Percentiles rank a stretch among this genome's conserved stretches.
Conservation (phyloP, 1,139 yeast species). For the Magnusiomyces tetraspermus region DNA sequence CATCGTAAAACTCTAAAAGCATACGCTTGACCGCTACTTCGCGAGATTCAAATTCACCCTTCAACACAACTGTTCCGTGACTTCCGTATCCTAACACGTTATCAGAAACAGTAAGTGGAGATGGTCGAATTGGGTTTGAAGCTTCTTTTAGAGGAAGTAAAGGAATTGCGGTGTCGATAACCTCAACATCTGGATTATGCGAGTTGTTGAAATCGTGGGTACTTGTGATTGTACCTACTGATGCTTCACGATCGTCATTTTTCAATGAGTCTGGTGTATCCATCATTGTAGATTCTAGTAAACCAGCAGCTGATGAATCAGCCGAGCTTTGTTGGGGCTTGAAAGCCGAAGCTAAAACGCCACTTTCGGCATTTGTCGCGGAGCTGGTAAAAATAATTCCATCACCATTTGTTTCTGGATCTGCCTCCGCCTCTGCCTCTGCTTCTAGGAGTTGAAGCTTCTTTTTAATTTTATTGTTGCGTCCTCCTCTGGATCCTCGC, state of each 20-base stretch:
- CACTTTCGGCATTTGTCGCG: too few relatives aligned
- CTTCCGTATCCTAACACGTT: conserved; percentile 87
- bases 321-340: not conserved
- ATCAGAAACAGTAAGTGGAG: conserved; percentile 57
- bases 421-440: conserved; percentile 7
- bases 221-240: not conserved
- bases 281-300: not conserved
- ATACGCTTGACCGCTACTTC: conserved; percentile 95
- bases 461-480: conserved; percentile 37
- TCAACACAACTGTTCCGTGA: conserved; percentile 89
- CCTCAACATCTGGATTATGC: not conserved
- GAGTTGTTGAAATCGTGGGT: not conserved
- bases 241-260: not conserved
- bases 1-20: conserved; percentile 85
- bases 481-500: conserved; percentile 83
- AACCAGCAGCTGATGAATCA: not conserved
- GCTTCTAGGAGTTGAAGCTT: not conserved
- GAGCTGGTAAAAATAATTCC: not conserved
- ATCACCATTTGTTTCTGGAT: not conserved
- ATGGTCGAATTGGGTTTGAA: conserved; percentile 22
- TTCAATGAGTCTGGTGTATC: not conserved
- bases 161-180: conserved; percentile 1
- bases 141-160: not conserved
- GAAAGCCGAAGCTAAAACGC: not conserved
- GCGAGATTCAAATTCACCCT: conserved; percentile 81